Base-by-base conservation (phyloP, 345 rosid species). In the Crucihimalaya himalaica region DNA sequence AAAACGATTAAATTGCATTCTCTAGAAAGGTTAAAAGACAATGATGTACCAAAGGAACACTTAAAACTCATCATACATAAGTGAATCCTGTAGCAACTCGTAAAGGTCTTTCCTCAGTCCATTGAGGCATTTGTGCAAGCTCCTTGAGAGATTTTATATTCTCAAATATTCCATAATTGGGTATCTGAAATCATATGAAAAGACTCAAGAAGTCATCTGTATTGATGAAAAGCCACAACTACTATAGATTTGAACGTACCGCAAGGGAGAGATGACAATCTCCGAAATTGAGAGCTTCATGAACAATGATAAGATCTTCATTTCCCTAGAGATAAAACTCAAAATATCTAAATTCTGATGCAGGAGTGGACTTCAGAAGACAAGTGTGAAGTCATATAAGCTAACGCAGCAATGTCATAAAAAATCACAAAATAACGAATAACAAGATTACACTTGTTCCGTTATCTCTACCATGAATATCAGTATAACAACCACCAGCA, bases 121-220 rank as follows among this genome's bases (percentile, higher is more conserved):
- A 95, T 8, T 85, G 91, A 63, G 96, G 87, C 98, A 95, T 95
- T 68, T 80, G 77, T 3, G 87, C 92, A 21, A 95, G 86, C 68
- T 88, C 94, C 80, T 70, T 71, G 19, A 92, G 37, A 39, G 97
- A 95, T 63, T 88, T 95, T 63, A 95, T 77, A 74, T 86, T 87
- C 86, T 95, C 92, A 79, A 95, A 95, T 45, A 95, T 92, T 57
- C 99, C 99, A 77, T 92, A 87, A 34, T 88, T 89, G 40, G 97
- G 99, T 76, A 95, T 90, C 99, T 92, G 88, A 65, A 72, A 74
- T 16, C 46, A 70, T 46, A 54, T 37, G 37, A 29, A 25, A 51
- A 74, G 57, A 47, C 12, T 68, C 48, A 45, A 19, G 31, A 62
- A 71, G 31, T 46, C 45, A 51, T 46, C 3, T 31, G 8, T 6